Base-by-base conservation (phyloP, 345 rosid species). In the Trapa bicornis region DNA sequence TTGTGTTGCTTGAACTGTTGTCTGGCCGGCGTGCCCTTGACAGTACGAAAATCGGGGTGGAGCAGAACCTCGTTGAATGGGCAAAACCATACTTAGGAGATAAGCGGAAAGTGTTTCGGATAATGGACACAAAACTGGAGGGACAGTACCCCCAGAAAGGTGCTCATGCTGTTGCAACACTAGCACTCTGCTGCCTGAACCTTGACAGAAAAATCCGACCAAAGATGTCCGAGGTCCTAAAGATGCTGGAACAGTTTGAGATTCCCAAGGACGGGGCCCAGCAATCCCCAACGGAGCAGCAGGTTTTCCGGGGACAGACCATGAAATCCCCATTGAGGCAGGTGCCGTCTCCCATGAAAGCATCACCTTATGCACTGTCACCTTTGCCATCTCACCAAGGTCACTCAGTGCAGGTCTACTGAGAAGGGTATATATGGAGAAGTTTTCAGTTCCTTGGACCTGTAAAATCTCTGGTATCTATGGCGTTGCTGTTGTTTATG, bases 141-240 rank as follows among this genome's bases (percentile, higher is more conserved):
- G 99, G 97, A 14, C 99, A 94, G 68, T 94, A 94, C 74, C 91
- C 96, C 64, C 95, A 89, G 80, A 94, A 91, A 80, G 88, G 80
- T 66, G 95, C 99, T 54, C 72, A 67, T 62, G 81, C 80, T 66
- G 95, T 97, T 57, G 97, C 99, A 11, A 79, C 64, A 71, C 84
- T 94, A 43, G 99, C 99, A 61, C 71, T 81, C 52, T 91, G 68
- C 47, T 94, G 99, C 78, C 78, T 89, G 64, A 76, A 65, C 71
- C 43, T 41, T 0, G 97, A 94, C 17, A 81, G 93, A 17, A 91
- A 89, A 73, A 76, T 74, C 47, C 80, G 99, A 78, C 99, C 99
- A 54, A 79, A 83, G 68, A 94, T 91, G 99, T 86, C 95, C 0
- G 87, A 87, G 66, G 97, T 94, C 71, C 79, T 94, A 63, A 85